These are phyloP conservation scores for Nannochloris sp. DNA, from an alignment of 139 green algal species.

Conservation along the genomic window DNA sequence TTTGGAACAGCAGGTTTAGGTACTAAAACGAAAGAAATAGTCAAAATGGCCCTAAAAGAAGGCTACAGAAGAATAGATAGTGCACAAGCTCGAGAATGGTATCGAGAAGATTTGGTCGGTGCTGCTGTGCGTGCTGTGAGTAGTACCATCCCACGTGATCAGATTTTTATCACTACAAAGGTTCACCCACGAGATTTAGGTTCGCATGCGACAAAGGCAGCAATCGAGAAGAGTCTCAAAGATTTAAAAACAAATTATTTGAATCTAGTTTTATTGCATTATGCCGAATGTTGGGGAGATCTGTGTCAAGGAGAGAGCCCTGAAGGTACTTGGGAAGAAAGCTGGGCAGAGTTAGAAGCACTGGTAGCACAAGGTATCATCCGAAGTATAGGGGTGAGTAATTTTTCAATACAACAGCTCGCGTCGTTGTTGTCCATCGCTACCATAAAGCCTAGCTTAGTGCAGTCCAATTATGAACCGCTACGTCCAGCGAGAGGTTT, in stretches of 20 bases:
- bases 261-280: slow-evolving; percentile 82
- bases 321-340: slow-evolving; percentile 50
- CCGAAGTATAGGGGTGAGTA: slow-evolving; percentile 68
- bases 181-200: slow-evolving; percentile 68
- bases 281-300: slow-evolving; percentile 57
- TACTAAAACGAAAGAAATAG: slow-evolving; percentile 37
- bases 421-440: slow-evolving; percentile 46
- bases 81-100: slow-evolving; percentile 70
- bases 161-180: slow-evolving; percentile 79
- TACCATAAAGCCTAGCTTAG: slow-evolving; percentile 47
- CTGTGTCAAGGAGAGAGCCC: slow-evolving; percentile 39
- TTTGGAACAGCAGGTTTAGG: slow-evolving; percentile 76
- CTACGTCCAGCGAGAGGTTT: slow-evolving; percentile 15
- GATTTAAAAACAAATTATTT: slow-evolving; percentile 60
- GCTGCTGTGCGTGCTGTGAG: slow-evolving; percentile 24
- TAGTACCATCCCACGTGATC: slow-evolving; percentile 24
- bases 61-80: slow-evolving; percentile 68
- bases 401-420: slow-evolving; percentile 66
- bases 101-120: slow-evolving; percentile 69
- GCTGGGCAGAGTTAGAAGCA: slow-evolving; percentile 41
- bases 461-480: slow-evolving; percentile 49
- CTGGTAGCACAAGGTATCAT: slow-evolving; percentile 30
- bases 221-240: slow-evolving; percentile 19
- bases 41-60: slow-evolving; percentile 38
- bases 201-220: slow-evolving; percentile 33